Evolutionary conservation across 2,329 filamentous ascomycete species (phyloP).

Genomic region (Cytospora piceicola): DNA sequence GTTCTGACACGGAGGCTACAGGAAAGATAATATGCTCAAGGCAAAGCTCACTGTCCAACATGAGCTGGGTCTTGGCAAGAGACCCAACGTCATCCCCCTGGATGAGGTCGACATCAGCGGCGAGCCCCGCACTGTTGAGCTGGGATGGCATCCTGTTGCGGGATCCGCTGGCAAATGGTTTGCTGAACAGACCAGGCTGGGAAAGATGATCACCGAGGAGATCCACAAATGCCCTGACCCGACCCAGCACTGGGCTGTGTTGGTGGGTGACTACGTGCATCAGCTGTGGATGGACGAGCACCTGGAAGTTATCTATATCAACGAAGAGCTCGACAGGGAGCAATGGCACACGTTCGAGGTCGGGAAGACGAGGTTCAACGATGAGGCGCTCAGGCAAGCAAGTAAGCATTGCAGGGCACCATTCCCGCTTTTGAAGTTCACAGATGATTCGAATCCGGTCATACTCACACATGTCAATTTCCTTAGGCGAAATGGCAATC

Average conservation of each 20-base stretch:
- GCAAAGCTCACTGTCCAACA: constrained; percentile 48
- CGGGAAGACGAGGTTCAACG: constrained; percentile 58
- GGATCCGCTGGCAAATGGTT: constrained; percentile 62
- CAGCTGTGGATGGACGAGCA: constrained; percentile 60
- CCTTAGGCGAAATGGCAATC: constrained; percentile 55
- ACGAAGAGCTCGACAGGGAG: constrained; percentile 49
- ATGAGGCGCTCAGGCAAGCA: constrained; percentile 54
- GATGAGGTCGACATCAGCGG: constrained; percentile 44
- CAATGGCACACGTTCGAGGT: constrained; percentile 57
- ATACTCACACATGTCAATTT: neutral
- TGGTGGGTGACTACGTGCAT: constrained; percentile 59
- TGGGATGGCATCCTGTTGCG: constrained; percentile 63
- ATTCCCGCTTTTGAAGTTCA: neutral
- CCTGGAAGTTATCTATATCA: constrained; percentile 61
- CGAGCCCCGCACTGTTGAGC: constrained; percentile 49
- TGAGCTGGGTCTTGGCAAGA: constrained; percentile 48
- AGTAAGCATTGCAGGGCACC: constrained; percentile 40
- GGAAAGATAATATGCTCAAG: constrained; percentile 44
- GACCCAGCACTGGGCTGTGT: constrained; percentile 63
- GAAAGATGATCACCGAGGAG: constrained; percentile 59
- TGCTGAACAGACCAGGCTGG: constrained; percentile 58
- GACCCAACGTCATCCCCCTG: constrained; percentile 49
- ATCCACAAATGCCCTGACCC: constrained; percentile 60
- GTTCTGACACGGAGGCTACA: neutral
- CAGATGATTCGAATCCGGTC: neutral